These are phyloP conservation scores for Candida wancherniae DNA, from an alignment of 805 yeast genomes.

Conservation along the genomic window DNA sequence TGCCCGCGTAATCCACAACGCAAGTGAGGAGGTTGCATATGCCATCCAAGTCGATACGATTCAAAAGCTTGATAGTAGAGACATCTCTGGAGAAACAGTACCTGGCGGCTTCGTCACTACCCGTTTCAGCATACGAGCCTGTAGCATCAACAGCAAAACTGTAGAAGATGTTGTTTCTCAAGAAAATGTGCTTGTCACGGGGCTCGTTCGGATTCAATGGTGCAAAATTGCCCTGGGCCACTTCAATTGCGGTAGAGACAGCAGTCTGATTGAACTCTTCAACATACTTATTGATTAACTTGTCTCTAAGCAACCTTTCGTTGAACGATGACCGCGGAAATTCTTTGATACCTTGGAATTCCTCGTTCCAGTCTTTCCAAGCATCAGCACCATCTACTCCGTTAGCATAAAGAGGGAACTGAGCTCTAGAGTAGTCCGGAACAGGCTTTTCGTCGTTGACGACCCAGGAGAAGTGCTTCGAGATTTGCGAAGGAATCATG, in stretches of 20 bases:
- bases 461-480: constrained; percentile 75
- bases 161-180: constrained; percentile 82
- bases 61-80: constrained; percentile 62
- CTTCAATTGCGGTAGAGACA: constrained; percentile 70
- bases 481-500: constrained; percentile 56
- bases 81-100: constrained; percentile 77
- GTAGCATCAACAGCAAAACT: constrained; percentile 64
- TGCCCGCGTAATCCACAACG: constrained; percentile 88
- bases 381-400: constrained; percentile 58
- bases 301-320: constrained; percentile 73
- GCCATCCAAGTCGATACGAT: constrained; percentile 57
- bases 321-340: constrained; percentile 53
- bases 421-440: constrained; percentile 61
- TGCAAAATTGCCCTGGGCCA: constrained; percentile 65
- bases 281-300: constrained; percentile 61
- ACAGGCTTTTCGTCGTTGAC: constrained; percentile 29
- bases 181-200: constrained; percentile 56
- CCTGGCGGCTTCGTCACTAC: constrained; percentile 85
- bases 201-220: constrained; percentile 81
- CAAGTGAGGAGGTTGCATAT: constrained; percentile 73
- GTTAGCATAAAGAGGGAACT: constrained; percentile 46
- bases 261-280: constrained; percentile 76
- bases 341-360: constrained; percentile 77
- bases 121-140: constrained; percentile 59
- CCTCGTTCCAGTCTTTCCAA: constrained; percentile 84